Evolutionary conservation across 257 asterid species (phyloP), one percentile per base, ranked within the genome.

Genomic region (Penstemon eatonii): DNA sequence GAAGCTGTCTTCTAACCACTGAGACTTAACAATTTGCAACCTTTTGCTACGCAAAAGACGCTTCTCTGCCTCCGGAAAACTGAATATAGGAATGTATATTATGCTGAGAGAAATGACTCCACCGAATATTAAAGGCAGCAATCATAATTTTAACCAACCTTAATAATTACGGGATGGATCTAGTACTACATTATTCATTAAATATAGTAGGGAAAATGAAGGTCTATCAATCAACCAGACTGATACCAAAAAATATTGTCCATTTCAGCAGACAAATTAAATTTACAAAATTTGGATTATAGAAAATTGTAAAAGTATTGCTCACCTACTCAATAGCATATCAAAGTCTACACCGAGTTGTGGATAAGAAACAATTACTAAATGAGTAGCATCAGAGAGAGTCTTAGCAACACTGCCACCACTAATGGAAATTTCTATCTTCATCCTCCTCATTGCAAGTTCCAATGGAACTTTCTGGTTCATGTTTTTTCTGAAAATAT

Each of bases 1-100:
- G 39, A 85, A 70, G 80, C 86, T 86, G 67, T 86, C 94, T 54
- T 88, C 99, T 84, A 93, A 75, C 99, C 96, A 93, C 59, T 76
- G 86, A 38, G 94, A 87, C 61, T 78, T 69, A 4, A 90, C 92
- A 58, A 93, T 76, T 47, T 85, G 90, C 80, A 90, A 77, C 50
- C 83, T 75, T 77, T 65, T 76, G 60, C 81, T 66, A 70, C 49
- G 75, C 77, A 90, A 60, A 72, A 82, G 72, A 56, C 19, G 81
- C 72, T 75, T 84, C 70, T 90, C 88, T 37, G 65, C 75, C 80
- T 57, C 84, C 33, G 96, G 70, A 76, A 93, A 87, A 80, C 99
- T 93, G 90, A 55, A 42, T 13, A 67, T 42, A 45, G 4, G 70
- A 60, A 76, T 56, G 18, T 19, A 46, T 37, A 40, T 73, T 67